Evolutionary conservation across 202 grass and related monocot species (phyloP).

Genomic region (Digitaria exilis): DNA sequence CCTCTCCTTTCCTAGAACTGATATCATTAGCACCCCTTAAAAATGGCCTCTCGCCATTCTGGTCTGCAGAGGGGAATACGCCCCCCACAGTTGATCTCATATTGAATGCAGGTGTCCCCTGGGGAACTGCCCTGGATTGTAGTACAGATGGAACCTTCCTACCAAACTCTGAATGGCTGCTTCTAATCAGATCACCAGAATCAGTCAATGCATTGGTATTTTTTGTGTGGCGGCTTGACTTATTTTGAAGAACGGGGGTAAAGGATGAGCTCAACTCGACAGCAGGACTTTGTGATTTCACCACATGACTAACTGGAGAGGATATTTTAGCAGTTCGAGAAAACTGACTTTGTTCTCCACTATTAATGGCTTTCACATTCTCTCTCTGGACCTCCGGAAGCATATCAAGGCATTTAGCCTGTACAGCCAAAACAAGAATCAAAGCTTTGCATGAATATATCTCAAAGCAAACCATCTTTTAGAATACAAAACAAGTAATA

Average conservation of each 20-base stretch:
- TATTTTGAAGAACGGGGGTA: conserved; percentile 51
- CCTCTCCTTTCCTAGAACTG: conserved; percentile 40
- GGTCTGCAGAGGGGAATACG: conserved; percentile 37
- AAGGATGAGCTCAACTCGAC: conserved; percentile 31
- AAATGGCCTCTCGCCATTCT: conserved; percentile 51
- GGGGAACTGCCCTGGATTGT: conserved; percentile 42
- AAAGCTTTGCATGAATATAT: too few species aligned
- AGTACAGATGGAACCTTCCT: conserved; percentile 61
- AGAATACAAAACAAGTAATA: neutral
- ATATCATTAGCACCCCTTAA: conserved; percentile 47
- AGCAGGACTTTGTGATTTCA: conserved; percentile 40
- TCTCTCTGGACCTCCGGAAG: conserved; percentile 73
- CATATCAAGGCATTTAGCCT: conserved; percentile 70
- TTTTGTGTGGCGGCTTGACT: conserved; percentile 29
- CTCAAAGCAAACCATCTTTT: neutral
- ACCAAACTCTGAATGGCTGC: conserved; percentile 40
- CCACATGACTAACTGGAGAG: conserved; percentile 48
- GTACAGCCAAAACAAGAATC: conserved; percentile 16
- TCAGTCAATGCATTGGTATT: conserved; percentile 36
- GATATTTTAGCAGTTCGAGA: conserved; percentile 40
- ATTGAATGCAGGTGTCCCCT: conserved; percentile 44
- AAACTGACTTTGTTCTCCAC: conserved; percentile 49
- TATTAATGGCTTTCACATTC: conserved; percentile 46
- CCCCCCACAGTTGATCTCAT: conserved; percentile 41
- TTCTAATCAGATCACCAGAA: conserved; percentile 41